phyloP scores from a whole-genome alignment of 2,329 filamentous ascomycete genomes.

The Fusarium sp. region DNA sequence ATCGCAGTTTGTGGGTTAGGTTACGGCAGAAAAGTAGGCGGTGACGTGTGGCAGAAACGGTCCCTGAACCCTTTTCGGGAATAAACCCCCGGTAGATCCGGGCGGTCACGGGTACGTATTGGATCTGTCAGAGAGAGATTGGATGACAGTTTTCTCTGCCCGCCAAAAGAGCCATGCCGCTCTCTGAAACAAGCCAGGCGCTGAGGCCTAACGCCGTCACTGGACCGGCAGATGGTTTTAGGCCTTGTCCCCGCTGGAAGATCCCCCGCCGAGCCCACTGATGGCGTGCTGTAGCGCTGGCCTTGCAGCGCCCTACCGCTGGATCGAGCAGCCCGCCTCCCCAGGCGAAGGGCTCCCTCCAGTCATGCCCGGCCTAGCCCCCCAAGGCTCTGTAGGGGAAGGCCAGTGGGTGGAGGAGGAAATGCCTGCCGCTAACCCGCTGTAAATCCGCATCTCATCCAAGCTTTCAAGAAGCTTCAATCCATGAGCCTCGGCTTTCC shows the following conservation, averaged over 20 bases:
- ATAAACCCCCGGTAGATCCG: neutral
- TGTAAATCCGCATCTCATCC: conserved; percentile 10
- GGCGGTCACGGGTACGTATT: conserved; percentile 21
- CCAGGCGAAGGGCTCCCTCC: neutral
- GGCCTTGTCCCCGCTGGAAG: conserved; percentile 3
- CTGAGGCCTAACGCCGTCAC: conserved; percentile 24
- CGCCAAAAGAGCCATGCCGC: neutral
- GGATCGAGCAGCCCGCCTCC: neutral
- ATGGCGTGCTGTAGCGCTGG: conserved; percentile 6
- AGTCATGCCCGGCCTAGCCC: neutral
- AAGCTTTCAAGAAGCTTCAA: conserved; percentile 5
- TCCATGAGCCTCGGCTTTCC: conserved; percentile 39
- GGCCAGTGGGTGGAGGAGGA: neutral
- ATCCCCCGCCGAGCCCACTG: conserved; percentile 11
- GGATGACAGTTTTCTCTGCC: neutral
- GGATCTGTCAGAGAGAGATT: neutral
- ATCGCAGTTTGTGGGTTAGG: conserved; percentile 35
- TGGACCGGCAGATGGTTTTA: conserved; percentile 23
- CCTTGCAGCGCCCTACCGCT: conserved; percentile 5
- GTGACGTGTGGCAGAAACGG: conserved; percentile 45
- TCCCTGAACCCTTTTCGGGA: conserved; percentile 18
- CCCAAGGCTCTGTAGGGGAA: neutral
- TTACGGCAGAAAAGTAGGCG: conserved; percentile 44
- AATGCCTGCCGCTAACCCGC: conserved; percentile 5
- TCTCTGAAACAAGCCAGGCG: conserved; percentile 1